These are phyloP conservation scores for Metahyphopichia silvanorum DNA, from an alignment of 805 yeast genomes.

Conservation along the genomic window DNA sequence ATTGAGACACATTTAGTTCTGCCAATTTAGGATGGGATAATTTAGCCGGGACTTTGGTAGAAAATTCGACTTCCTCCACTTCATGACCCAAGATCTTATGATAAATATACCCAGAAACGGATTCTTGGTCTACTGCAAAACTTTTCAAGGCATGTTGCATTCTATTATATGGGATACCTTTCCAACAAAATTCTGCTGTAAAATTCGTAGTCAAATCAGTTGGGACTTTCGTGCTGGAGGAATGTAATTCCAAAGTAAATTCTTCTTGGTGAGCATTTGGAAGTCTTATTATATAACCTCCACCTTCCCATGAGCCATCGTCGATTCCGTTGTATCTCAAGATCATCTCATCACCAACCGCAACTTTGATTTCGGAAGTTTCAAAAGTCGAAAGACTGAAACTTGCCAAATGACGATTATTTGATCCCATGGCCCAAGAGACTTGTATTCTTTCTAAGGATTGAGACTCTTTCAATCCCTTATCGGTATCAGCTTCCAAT, in stretches of 20 bases:
- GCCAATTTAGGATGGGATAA: constrained; percentile 67
- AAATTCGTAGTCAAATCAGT: constrained; percentile 61
- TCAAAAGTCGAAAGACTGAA: constrained; percentile 70
- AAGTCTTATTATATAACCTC: constrained; percentile 67
- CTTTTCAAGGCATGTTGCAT: constrained; percentile 74
- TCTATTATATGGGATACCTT: constrained; percentile 75
- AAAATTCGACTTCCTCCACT: constrained; percentile 59
- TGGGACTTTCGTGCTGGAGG: constrained; percentile 38
- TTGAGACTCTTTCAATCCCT: constrained; percentile 69
- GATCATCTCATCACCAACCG: constrained; percentile 81
- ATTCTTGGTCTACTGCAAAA: constrained; percentile 68
- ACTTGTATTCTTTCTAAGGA: constrained; percentile 71
- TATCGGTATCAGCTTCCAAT: constrained; percentile 79
- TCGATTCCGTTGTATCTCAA: constrained; percentile 56
- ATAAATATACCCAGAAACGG: constrained; percentile 72
- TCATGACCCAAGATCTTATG: constrained; percentile 81
- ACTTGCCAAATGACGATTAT: constrained; percentile 63
- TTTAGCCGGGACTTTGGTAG: constrained; percentile 55
- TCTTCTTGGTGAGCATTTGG: constrained; percentile 68
- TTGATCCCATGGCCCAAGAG: constrained; percentile 68
- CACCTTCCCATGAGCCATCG: constrained; percentile 66
- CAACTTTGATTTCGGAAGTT: constrained; percentile 59
- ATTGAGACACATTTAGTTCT: constrained; percentile 73
- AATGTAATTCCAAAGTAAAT: constrained; percentile 65
- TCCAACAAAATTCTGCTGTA: constrained; percentile 87